Percentiles rank a stretch among this genome's conserved stretches.
Evolutionary conservation across 208 protist genomes (phyloP).

Genomic region (Acanthamoeba culbertsoni): DNA sequence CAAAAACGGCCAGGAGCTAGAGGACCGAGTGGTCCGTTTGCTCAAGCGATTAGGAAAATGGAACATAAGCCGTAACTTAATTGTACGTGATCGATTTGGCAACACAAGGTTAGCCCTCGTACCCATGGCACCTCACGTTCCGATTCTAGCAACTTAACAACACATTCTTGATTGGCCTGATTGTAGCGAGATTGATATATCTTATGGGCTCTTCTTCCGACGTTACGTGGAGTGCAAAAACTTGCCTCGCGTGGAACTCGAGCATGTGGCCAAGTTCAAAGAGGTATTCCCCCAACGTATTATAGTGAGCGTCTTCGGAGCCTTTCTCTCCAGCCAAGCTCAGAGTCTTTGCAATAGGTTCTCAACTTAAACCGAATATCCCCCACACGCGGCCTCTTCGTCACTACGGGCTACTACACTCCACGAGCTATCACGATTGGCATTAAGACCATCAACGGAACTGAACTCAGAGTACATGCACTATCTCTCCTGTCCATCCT

Average conservation of each 20-base stretch:
- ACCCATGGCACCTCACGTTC: background rate
- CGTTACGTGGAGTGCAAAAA: constrained; percentile 74
- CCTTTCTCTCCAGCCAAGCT: background rate
- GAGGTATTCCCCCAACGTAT: background rate
- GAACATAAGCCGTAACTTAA: too few relatives aligned
- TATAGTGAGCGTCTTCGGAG: background rate
- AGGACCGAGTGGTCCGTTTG: too few relatives aligned
- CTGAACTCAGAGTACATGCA: constrained; percentile 15
- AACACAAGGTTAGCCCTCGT: background rate
- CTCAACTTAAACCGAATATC: constrained; percentile 62
- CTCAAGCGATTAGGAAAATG: too few relatives aligned
- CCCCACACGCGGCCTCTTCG: constrained; percentile 61
- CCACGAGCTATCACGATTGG: constrained; percentile 61
- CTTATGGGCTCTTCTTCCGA: constrained; percentile 67
- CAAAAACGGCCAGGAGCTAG: too few relatives aligned
- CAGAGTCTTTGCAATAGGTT: background rate
- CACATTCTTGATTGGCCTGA: background rate
- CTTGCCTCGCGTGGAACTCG: constrained; percentile 47
- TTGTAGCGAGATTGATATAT: constrained; percentile 68
- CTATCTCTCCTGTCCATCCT: too few relatives aligned
- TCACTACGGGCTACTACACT: constrained; percentile 49
- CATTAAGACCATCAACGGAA: constrained; percentile 65
- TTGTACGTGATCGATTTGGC: background rate
- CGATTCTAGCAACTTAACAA: background rate
- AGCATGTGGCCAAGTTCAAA: constrained; percentile 76